Evolutionary conservation across 2,329 filamentous ascomycete genomes (phyloP).

Genomic region (Aspergillus puulaauensis): DNA sequence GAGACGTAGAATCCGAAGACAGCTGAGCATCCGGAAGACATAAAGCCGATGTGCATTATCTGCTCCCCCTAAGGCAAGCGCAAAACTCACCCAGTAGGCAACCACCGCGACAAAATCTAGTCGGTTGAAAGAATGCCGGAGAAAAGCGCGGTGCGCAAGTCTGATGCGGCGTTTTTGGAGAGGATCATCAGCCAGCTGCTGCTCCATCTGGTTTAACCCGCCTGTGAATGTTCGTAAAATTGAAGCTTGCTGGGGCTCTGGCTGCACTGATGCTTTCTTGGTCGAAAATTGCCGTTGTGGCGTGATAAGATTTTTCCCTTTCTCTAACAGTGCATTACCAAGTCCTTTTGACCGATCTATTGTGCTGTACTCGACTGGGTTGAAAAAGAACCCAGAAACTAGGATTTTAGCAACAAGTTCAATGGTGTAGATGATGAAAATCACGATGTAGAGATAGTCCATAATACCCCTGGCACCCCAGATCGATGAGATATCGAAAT

Average conservation of each 20-base stretch:
- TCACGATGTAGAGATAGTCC: slow-evolving; percentile 75
- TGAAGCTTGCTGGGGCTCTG: slow-evolving; percentile 45
- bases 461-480: slow-evolving; percentile 70
- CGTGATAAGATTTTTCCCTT: slow-evolving; percentile 77
- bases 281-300: slow-evolving; percentile 72
- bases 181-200: slow-evolving; percentile 59
- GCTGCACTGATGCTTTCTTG: slow-evolving; percentile 49
- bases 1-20: slow-evolving; percentile 87
- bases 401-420: slow-evolving; percentile 82
- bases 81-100: slow-evolving; percentile 92
- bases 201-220: slow-evolving; percentile 65
- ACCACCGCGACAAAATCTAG: slow-evolving; percentile 91
- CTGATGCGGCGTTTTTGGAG: slow-evolving; percentile 79
- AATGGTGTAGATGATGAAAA: slow-evolving; percentile 87
- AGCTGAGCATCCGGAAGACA: slow-evolving; percentile 95
- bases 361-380: slow-evolving; percentile 88
- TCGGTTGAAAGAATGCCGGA: slow-evolving; percentile 93
- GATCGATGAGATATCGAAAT: slow-evolving; percentile 56
- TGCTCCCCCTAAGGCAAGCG: slow-evolving; percentile 67
- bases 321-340: slow-evolving; percentile 70
- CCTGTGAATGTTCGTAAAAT: slow-evolving; percentile 76
- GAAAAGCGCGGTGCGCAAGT: slow-evolving; percentile 84
- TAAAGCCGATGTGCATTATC: slow-evolving; percentile 73
- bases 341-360: slow-evolving; percentile 77
- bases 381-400: slow-evolving; percentile 90